phyloP scores from a whole-genome alignment of 2,329 filamentous ascomycete genomes.

The Helicocarpus griseus region DNA sequence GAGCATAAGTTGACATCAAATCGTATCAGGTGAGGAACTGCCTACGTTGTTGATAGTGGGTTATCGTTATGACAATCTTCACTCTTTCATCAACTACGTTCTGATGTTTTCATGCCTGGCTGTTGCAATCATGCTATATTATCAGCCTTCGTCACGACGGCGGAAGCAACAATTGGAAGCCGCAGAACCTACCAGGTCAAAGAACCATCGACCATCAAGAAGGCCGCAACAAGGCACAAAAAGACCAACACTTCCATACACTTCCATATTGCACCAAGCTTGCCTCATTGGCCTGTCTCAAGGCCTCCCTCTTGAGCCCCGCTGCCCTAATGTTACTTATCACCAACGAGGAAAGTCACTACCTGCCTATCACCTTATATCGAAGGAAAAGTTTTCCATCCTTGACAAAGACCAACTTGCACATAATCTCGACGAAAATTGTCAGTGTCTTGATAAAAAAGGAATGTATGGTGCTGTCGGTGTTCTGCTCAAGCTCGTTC shows the following conservation, averaged over 20 bases:
- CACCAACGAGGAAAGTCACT: background rate
- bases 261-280: background rate
- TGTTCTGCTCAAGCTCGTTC: constrained; percentile 1
- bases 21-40: constrained; percentile 14
- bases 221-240: background rate
- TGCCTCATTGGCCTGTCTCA: background rate
- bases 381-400: background rate
- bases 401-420: background rate
- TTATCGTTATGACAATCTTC: constrained; percentile 1
- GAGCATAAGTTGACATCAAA: constrained; percentile 16
- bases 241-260: background rate
- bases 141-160: background rate
- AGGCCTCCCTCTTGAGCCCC: background rate
- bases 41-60: constrained; percentile 15
- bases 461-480: constrained; percentile 1
- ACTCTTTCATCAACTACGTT: background rate
- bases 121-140: constrained; percentile 6
- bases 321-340: background rate
- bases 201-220: background rate
- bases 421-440: background rate
- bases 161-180: background rate
- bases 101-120: constrained; percentile 8
- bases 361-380: background rate
- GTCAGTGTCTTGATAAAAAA: background rate
- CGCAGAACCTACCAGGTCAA: background rate